Base-by-base conservation (phyloP, 2,329 filamentous ascomycete genomes). In the Scolecobasidium constrictum region DNA sequence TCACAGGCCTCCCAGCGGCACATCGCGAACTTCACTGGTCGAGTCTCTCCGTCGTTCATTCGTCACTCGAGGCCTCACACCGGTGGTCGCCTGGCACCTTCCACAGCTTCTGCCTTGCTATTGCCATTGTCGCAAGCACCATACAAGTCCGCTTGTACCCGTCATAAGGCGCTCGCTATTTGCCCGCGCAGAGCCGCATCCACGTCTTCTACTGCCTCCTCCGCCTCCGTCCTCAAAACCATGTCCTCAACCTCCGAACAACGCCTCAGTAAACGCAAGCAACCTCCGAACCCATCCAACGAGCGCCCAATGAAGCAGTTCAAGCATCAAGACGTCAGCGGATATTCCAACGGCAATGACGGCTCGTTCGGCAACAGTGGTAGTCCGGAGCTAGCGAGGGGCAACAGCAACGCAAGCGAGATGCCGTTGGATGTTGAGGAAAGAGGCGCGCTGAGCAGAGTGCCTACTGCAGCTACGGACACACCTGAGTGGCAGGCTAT, bases 401-500 rank as follows among this genome's bases (percentile, higher is more conserved):
- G 46, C 12, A 34, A 45, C 17, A 37, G 43, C 33, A 36, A 43
- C 17, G 26, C 26, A 7, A 47, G 60, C 41, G 52, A 50, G 39
- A 55, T 57, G 37, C 53, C 57, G 21, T 33, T 53, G 48, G 61
- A 67, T 48, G 60, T 66, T 46, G 66, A 71, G 5, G 60, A 66
- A 7, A 60, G 56, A 6, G 46, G 52, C 2, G 46, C 52, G 9
- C 44, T 54, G 44, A 59, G 65, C 47, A 60, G 62, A 46, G 56
- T 71, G 51, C 68, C 57, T 42, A 66, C 66, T 13, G 65, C 68
- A 38, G 64, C 72, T 18, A 51, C 60, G 38, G 82, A 86, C 53
- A 84, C 81, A 3, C 79, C 79, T 18, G 88, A 94, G 66, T 98
- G 92, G 92, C 90, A 96, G 64, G 83, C 81, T 40, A 95, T 88